Conservation (phyloP, 2,329 filamentous ascomycete species). For the Cladosporium sp. region DNA sequence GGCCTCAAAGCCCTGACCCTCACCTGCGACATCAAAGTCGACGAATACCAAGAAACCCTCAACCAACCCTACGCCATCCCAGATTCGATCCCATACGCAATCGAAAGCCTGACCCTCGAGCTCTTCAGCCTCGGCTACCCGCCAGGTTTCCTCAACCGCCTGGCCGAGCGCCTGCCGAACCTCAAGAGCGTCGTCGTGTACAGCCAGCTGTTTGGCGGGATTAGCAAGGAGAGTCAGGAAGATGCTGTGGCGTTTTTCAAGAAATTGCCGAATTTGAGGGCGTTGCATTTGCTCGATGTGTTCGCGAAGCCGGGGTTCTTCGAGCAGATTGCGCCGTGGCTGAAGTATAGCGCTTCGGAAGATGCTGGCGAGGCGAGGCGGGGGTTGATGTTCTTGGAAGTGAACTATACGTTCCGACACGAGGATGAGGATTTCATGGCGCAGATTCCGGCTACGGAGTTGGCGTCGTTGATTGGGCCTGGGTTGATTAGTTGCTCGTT, state of each 20-base stretch:
- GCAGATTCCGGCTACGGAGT: conserved; percentile 41
- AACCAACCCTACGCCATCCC: conserved; percentile 39
- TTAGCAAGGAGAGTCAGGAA: conserved; percentile 38
- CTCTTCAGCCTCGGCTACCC: conserved; percentile 52
- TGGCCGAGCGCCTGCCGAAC: conserved; percentile 43
- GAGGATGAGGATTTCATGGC: conserved; percentile 45
- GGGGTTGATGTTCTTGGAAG: conserved; percentile 46
- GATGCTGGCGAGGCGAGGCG: conserved; percentile 29
- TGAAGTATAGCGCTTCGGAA: conserved; percentile 36
- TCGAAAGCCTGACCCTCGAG: conserved; percentile 49
- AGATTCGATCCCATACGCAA: conserved; percentile 38
- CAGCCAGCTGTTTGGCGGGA: conserved; percentile 48
- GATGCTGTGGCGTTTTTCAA: conserved; percentile 47
- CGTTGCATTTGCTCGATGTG: conserved; percentile 51
- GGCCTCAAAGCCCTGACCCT: conserved; percentile 48
- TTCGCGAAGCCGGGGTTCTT: conserved; percentile 48
- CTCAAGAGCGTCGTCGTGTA: conserved; percentile 48
- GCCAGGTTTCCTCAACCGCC: conserved; percentile 43
- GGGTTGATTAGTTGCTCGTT: conserved; percentile 42
- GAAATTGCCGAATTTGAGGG: conserved; percentile 37
- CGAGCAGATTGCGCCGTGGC: conserved; percentile 31
- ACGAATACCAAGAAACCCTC: conserved; percentile 46
- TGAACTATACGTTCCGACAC: conserved; percentile 50
- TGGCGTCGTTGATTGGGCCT: conserved; percentile 39
- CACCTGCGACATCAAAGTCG: conserved; percentile 51